Percentiles rank a stretch among this genome's conserved stretches.
These are phyloP conservation scores for Irpex sp. DNA, from an alignment of 1,284 basidiomycete genomes.

Conservation along the genomic window DNA sequence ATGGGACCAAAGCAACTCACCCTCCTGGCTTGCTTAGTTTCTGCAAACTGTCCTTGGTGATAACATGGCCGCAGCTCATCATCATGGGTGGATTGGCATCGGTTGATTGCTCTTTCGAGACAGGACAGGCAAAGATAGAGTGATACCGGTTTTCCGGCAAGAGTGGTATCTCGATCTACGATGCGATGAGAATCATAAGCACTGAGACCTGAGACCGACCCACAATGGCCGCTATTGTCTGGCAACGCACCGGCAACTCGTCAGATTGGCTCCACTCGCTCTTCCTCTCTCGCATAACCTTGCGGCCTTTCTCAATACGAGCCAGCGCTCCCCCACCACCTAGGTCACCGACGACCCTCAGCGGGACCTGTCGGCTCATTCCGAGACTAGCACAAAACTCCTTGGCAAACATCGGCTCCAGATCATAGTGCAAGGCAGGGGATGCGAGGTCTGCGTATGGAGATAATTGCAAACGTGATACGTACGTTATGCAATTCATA, in stretches of 20 bases:
- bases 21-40: constrained; percentile 84
- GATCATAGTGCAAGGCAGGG: constrained; percentile 65
- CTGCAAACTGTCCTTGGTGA: constrained; percentile 84
- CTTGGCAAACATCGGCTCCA: constrained; percentile 80
- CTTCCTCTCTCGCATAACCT: constrained; percentile 89
- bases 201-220: neutral
- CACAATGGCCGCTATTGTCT: constrained; percentile 3
- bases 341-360: constrained; percentile 86
- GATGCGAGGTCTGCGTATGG: constrained; percentile 75
- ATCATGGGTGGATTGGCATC: constrained; percentile 96
- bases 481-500: constrained; percentile 71
- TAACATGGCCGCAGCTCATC: constrained; percentile 93
- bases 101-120: constrained; percentile 95
- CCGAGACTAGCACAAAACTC: constrained; percentile 88
- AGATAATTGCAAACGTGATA: constrained; percentile 57
- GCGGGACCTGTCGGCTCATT: constrained; percentile 84
- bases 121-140: constrained; percentile 96
- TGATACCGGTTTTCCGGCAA: constrained; percentile 88
- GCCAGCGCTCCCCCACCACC: constrained; percentile 88
- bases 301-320: constrained; percentile 88
- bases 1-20: constrained; percentile 45
- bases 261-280: constrained; percentile 88
- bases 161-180: constrained; percentile 86
- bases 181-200: neutral
- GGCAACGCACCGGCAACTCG: constrained; percentile 73